Evolutionary conservation across 2,329 filamentous ascomycete species (phyloP), one percentile per base, ranked within the genome.

Genomic region (Fusarium devonianum): DNA sequence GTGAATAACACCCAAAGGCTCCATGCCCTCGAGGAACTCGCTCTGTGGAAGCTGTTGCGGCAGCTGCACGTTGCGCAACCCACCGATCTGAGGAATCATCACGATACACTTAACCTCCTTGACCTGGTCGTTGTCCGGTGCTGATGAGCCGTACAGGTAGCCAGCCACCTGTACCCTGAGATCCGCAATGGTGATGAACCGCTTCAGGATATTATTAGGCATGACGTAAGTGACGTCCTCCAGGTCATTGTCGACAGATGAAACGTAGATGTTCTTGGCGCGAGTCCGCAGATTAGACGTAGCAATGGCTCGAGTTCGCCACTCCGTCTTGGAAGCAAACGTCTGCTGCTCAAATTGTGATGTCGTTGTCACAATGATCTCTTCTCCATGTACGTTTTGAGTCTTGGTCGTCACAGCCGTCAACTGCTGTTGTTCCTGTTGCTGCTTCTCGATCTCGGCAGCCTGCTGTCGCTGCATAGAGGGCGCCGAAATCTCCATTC

Each of bases 401-500:
- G 94, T 99, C 82, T 96, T 97, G 40, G 95, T 99, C 0, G 94
- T 97, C 14, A 97, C 93, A 11, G 94, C 94, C 21, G 94, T 99
- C 65, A 99, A 82, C 70, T 99, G 94, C 69, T 92, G 88, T 73
- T 97, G 92, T 70, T 99, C 94, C 70, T 97, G 88, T 71, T 97
- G 92, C 73, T 97, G 94, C 81, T 97, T 97, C 78, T 99, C 95
- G 63, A 99, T 96, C 73, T 99, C 94, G 53, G 94, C 93, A 13
- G 94, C 94, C 74, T 97, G 94, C 74, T 99, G 95, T 68, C 95
- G 87, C 76, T 99, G 94, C 86, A 99, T 89, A 1, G 93, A 97
- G 17, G 94, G 94, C 19, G 94, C 95, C 51, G 91, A 96, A 50
- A 99, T 99, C 71, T 99, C 95, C 95, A 99, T 99, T 82, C 94